Evolutionary conservation across 2,329 filamentous ascomycete species (phyloP).

Genomic region (Didymella glomerata): DNA sequence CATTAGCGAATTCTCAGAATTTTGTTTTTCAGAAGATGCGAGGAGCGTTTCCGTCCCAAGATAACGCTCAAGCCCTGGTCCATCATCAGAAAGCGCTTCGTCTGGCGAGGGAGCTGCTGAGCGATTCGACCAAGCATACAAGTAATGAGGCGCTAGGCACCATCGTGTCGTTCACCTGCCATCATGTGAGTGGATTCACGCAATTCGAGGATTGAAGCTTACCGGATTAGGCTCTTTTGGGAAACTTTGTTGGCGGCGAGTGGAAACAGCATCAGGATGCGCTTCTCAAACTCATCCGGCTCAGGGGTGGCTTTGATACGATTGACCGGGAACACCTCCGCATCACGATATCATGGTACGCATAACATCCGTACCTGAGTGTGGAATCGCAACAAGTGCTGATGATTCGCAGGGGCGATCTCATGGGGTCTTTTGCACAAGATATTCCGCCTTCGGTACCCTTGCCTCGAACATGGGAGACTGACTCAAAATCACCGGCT

Average conservation of each 20-base stretch:
- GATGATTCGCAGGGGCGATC: constrained; percentile 34
- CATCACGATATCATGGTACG: constrained; percentile 43
- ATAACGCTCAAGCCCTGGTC: constrained; percentile 32
- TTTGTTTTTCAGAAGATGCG: constrained; percentile 33
- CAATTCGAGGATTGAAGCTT: not conserved
- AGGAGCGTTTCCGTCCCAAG: constrained; percentile 32
- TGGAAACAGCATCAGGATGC: constrained; percentile 39
- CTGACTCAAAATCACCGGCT: constrained; percentile 58
- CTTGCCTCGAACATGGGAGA: constrained; percentile 35
- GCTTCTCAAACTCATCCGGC: constrained; percentile 31
- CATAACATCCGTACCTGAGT: not conserved
- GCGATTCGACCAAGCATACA: constrained; percentile 30
- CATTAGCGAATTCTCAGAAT: constrained; percentile 42
- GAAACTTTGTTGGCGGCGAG: constrained; percentile 30
- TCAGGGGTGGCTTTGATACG: constrained; percentile 36
- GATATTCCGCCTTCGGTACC: constrained; percentile 39
- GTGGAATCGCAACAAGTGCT: not conserved
- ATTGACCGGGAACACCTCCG: constrained; percentile 37
- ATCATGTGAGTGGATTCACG: constrained; percentile 31
- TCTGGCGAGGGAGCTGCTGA: constrained; percentile 31
- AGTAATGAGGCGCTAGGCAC: constrained; percentile 34
- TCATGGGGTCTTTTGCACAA: constrained; percentile 40
- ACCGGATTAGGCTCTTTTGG: constrained; percentile 27
- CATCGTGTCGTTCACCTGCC: constrained; percentile 38
- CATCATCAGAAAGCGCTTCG: constrained; percentile 37